phyloP scores from a whole-genome alignment of 768 basidiomycete genomes.

The Termitomyces sp. region DNA sequence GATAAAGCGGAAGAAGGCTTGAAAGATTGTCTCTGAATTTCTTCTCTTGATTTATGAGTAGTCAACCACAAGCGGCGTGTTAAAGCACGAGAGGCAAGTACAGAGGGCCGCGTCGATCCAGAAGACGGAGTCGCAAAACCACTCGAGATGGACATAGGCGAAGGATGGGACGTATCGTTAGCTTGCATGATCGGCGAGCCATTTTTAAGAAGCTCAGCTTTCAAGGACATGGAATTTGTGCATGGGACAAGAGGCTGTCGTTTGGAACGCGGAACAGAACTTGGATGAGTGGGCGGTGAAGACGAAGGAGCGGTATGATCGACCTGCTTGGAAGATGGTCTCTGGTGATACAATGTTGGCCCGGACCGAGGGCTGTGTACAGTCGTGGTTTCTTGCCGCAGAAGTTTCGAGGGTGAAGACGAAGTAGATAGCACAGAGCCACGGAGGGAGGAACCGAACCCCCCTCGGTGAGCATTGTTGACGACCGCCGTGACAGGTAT shows the following conservation, averaged over 20 bases:
- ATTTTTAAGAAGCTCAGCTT: background rate
- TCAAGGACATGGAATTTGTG: background rate
- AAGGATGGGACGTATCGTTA: background rate
- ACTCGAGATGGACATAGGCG: background rate
- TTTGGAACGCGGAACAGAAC: background rate
- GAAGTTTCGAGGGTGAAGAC: constrained; percentile 1
- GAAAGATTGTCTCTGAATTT: background rate
- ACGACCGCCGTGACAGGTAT: background rate
- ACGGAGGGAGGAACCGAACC: background rate
- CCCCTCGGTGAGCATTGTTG: background rate
- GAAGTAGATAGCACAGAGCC: background rate
- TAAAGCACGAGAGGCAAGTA: background rate
- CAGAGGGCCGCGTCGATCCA: background rate
- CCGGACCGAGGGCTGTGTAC: constrained; percentile 1
- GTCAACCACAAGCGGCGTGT: background rate
- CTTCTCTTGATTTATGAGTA: background rate
- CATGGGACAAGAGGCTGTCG: background rate
- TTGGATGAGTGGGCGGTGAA: background rate
- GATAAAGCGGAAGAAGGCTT: background rate
- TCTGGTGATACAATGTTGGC: background rate
- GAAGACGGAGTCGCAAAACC: background rate
- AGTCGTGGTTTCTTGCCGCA: background rate
- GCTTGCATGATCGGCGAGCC: background rate
- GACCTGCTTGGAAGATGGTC: background rate
- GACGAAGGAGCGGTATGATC: background rate